phyloP scores from a whole-genome alignment of 805 yeast genomes.

The Lipomyces orientalis region DNA sequence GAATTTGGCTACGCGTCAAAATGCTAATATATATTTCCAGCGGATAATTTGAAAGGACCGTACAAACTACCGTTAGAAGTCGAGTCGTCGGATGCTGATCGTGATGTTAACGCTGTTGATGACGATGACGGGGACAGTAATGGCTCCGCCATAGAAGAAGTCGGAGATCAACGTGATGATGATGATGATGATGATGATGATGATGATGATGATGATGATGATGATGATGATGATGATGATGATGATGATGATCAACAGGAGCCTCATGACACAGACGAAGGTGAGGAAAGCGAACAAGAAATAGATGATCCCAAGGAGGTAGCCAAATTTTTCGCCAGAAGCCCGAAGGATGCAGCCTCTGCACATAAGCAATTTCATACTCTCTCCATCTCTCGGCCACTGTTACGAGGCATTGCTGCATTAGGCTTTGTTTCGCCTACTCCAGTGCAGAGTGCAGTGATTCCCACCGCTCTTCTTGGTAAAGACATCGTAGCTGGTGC shows the following conservation, averaged over 20 bases:
- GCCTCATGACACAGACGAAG: constrained; percentile 45
- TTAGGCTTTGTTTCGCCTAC: constrained; percentile 89
- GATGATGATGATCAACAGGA: constrained; percentile 43
- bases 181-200: constrained; percentile 38
- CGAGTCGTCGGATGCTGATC: constrained; percentile 41
- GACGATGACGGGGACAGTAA: constrained; percentile 51
- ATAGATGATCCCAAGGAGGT: constrained; percentile 82
- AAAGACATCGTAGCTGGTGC: constrained; percentile 99
- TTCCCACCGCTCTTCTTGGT: constrained; percentile 91
- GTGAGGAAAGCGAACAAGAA: constrained; percentile 48
- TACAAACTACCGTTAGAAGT: constrained; percentile 36
- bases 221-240: constrained; percentile 41
- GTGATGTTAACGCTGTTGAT: constrained; percentile 41
- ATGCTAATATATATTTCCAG: constrained; percentile 2
- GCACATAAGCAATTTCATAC: constrained; percentile 72
- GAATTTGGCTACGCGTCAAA: background rate
- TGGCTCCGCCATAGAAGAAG: constrained; percentile 42
- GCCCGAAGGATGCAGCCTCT: constrained; percentile 56
- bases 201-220: constrained; percentile 47
- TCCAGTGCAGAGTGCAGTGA: constrained; percentile 90
- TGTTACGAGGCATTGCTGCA: constrained; percentile 78
- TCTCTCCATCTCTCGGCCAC: constrained; percentile 85
- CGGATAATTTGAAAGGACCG: constrained; percentile 42
- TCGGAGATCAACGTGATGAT: background rate
- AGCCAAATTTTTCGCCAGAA: constrained; percentile 73